These are phyloP conservation scores for Cerioporus squamosus DNA, from an alignment of 1,284 basidiomycete genomes.

Conservation along the genomic window DNA sequence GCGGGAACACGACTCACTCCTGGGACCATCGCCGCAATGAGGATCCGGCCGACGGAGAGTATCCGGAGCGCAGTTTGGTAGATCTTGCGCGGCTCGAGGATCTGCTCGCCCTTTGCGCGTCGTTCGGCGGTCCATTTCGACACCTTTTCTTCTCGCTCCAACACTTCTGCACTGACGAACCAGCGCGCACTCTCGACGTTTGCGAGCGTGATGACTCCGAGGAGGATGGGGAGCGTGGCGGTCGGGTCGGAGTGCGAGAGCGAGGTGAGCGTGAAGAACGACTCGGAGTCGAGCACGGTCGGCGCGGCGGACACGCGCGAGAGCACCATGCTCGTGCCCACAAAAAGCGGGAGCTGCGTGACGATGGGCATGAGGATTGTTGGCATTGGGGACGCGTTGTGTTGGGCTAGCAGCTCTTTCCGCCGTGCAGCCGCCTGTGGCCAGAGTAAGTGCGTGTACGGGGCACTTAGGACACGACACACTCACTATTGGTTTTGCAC, in stretches of 20 bases:
- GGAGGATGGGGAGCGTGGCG: conserved; percentile 66
- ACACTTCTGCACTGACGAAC: conserved; percentile 63
- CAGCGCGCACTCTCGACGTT: conserved; percentile 79
- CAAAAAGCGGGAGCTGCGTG: conserved; percentile 76
- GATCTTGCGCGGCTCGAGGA: conserved; percentile 55
- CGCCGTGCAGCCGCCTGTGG: conserved; percentile 57
- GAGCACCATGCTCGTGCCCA: conserved; percentile 65
- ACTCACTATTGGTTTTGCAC: conserved; percentile 46
- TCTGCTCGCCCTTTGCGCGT: conserved; percentile 40
- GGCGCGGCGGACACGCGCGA: conserved; percentile 59
- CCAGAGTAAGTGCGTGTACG: neutral
- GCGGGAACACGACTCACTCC: conserved; percentile 56
- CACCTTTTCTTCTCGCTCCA: conserved; percentile 52
- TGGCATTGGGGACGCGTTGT: conserved; percentile 60
- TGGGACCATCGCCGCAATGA: conserved; percentile 78
- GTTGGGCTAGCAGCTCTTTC: conserved; percentile 59
- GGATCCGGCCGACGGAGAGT: conserved; percentile 72
- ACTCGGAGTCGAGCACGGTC: conserved; percentile 72
- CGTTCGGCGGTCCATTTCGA: conserved; percentile 47
- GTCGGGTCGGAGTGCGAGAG: conserved; percentile 75
- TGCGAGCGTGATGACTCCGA: conserved; percentile 76
- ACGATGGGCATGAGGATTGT: conserved; percentile 68
- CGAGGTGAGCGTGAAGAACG: conserved; percentile 74
- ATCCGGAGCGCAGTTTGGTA: conserved; percentile 66
- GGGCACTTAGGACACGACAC: conserved; percentile 6